phyloP scores from a whole-genome alignment of 768 basidiomycete species.

The Suillus subluteus region DNA sequence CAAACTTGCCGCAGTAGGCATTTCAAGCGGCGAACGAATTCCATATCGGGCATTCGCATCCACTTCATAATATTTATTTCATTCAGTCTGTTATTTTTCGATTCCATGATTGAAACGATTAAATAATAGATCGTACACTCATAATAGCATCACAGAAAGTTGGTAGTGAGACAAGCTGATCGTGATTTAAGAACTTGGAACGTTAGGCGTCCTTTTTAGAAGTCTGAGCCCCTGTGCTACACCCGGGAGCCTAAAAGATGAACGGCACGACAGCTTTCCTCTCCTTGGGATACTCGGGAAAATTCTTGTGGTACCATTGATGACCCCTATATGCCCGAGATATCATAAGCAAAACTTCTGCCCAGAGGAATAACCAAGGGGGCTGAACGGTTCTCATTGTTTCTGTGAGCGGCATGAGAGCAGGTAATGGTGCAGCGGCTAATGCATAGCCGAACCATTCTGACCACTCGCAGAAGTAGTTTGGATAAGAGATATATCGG shows the following conservation, averaged over 20 bases:
- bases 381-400: conserved; percentile 56
- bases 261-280: conserved; percentile 83
- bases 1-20: background rate
- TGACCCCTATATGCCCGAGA: conserved; percentile 85
- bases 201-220: background rate
- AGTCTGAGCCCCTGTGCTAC: background rate
- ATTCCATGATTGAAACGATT: background rate
- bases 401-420: conserved; percentile 35
- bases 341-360: conserved; percentile 78
- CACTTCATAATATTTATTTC: too few species aligned
- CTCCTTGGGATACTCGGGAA: conserved; percentile 80
- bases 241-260: conserved; percentile 47
- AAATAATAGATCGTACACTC: background rate
- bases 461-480: conserved; percentile 94
- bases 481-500: conserved; percentile 82
- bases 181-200: background rate
- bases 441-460: conserved; percentile 92
- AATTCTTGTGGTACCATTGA: conserved; percentile 79
- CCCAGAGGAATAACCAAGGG: conserved; percentile 78
- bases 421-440: conserved; percentile 61
- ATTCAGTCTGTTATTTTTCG: background rate
- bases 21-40: conserved; percentile 14
- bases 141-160: background rate
- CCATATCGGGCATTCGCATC: background rate
- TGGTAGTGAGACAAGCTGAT: background rate